These are phyloP conservation scores for Anthracocystis setariae DNA, from an alignment of 1,284 basidiomycete species.

Conservation along the genomic window DNA sequence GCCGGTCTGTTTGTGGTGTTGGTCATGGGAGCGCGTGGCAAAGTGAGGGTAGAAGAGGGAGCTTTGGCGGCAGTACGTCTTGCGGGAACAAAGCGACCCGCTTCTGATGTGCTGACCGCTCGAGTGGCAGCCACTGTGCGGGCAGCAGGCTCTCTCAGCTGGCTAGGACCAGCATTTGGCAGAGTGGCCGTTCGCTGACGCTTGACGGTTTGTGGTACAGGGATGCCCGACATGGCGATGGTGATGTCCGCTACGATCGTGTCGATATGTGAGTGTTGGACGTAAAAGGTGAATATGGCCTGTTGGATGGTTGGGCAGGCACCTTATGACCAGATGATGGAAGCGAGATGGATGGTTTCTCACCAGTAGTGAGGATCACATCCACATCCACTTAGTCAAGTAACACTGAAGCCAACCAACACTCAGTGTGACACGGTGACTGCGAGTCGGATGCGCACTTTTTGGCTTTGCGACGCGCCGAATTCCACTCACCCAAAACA, in stretches of 20 bases:
- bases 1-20: conserved; percentile 46
- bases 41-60: conserved; percentile 25
- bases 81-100: conserved; percentile 33
- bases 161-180: conserved; percentile 40
- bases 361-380: too few relatives aligned
- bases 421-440: too few relatives aligned
- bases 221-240: conserved; percentile 44
- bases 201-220: conserved; percentile 48
- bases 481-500: too few relatives aligned
- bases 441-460: too few relatives aligned
- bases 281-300: too few relatives aligned
- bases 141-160: conserved; percentile 33
- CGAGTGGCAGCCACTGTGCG: conserved; percentile 22
- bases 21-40: conserved; percentile 49
- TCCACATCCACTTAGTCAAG: too few relatives aligned
- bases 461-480: too few relatives aligned
- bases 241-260: too few relatives aligned
- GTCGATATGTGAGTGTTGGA: background rate
- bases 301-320: too few relatives aligned
- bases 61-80: conserved; percentile 29
- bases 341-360: too few relatives aligned
- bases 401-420: too few relatives aligned
- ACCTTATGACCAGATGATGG: too few relatives aligned
- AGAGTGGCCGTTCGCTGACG: conserved; percentile 33
- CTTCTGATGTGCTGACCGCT: conserved; percentile 28